phyloP scores from a whole-genome alignment of 2,329 filamentous ascomycete genomes.

The Claviceps sp. region DNA sequence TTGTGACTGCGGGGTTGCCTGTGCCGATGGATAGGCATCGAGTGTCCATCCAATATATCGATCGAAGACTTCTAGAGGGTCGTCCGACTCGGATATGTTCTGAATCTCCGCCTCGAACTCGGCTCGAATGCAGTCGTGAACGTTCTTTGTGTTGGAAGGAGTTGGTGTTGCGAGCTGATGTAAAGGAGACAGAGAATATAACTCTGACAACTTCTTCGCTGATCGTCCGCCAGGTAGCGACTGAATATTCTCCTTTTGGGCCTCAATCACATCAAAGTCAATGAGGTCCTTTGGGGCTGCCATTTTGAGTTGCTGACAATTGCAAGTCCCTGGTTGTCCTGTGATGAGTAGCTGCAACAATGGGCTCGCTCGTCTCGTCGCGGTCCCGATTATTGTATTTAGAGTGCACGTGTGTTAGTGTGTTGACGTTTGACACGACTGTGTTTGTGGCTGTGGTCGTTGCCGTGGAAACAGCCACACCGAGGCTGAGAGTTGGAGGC shows the following conservation, averaged over 20 bases:
- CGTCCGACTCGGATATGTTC: conserved; percentile 72
- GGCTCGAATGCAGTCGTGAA: conserved; percentile 66
- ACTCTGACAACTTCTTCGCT: conserved; percentile 72
- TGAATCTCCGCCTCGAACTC: conserved; percentile 78
- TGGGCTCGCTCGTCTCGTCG: not conserved
- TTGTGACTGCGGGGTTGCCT: conserved; percentile 84
- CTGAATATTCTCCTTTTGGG: conserved; percentile 96
- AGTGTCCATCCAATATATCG: conserved; percentile 96
- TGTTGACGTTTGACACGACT: conserved; percentile 9
- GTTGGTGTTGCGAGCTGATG: conserved; percentile 48
- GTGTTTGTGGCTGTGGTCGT: conserved; percentile 1
- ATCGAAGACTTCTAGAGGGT: conserved; percentile 90
- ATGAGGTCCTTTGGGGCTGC: conserved; percentile 40
- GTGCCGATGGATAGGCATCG: conserved; percentile 85
- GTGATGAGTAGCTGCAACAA: not conserved
- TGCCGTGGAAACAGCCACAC: conserved; percentile 9
- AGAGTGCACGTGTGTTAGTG: not conserved
- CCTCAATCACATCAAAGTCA: conserved; percentile 86
- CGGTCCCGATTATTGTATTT: not conserved
- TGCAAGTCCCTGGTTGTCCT: conserved; percentile 1
- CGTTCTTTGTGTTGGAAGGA: conserved; percentile 58
- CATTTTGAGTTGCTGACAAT: conserved; percentile 26
- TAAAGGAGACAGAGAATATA: conserved; percentile 56
- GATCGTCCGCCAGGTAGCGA: conserved; percentile 77
- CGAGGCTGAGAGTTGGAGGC: not conserved